Evolutionary conservation across 148 eudicot species (phyloP), one percentile per base, ranked within the genome.

Genomic region (Limonium bicolor): DNA sequence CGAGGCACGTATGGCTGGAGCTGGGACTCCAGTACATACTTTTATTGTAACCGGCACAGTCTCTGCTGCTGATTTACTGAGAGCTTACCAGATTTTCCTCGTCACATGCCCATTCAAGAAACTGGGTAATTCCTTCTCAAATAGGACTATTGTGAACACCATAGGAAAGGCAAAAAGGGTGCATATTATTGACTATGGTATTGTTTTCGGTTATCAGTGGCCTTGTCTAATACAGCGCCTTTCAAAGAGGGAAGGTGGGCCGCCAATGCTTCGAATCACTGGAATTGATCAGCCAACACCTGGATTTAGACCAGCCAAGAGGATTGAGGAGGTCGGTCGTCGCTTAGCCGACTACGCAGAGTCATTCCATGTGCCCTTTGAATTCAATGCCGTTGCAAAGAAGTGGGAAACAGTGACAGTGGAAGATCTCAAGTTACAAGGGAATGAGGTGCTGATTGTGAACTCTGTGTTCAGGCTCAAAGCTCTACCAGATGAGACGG

Each of bases 131-230:
- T 80, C 71, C 45, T 67, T 71, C 41, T 51, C 75, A 17, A 85
- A 85, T 45, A 66, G 65, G 63, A 68, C 75, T 1, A 77, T 85
- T 36, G 53, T 72, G 69, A 51, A 53, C 1, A 64, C 51, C 1
- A 59, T 80, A 0, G 68, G 72, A 44, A 77, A 77, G 19, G 85
- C 84, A 32, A 47, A 58, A 13, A 59, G 41, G 9, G 56, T 85
- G 16, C 95, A 85, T 51, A 77, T 85, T 21, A 58, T 82, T 27
- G 86, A 82, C 62, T 62, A 78, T 26, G 94, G 94, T 21, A 69
- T 82, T 36, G 68, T 80, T 9, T 80, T 73, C 20, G 95, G 95
- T 19, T 85, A 80, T 50, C 95, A 85, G 40, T 85, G 90, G 86
- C 95, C 95, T 34, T 57, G 63, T 34, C 58, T 85, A 7, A 54